These are phyloP conservation scores for Halteria grandinella DNA, from an alignment of 73 alveolate genomes.

Conservation along the genomic window DNA sequence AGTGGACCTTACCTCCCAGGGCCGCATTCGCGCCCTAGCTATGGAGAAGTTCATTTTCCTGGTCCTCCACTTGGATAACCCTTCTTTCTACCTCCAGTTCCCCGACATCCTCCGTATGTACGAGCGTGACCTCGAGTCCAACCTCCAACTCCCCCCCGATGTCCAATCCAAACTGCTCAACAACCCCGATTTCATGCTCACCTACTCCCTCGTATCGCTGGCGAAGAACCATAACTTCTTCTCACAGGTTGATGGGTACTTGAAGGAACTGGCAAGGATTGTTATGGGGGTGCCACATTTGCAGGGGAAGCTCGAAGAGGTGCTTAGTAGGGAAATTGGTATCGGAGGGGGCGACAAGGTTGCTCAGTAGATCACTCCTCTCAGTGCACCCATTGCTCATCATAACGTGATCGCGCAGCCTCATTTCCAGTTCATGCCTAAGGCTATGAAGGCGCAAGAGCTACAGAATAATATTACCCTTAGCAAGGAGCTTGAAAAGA, in stretches of 20 bases:
- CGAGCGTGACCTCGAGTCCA: neutral
- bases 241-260: neutral
- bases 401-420: constrained; percentile 25
- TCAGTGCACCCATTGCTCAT: too few relatives aligned
- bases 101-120: neutral
- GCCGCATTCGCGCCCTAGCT: neutral
- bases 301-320: too few relatives aligned
- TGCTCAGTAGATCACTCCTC: too few relatives aligned
- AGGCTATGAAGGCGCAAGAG: neutral
- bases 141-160: neutral
- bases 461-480: neutral
- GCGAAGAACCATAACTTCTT: constrained; percentile 51
- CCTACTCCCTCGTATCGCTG: neutral
- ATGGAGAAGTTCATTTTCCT: neutral
- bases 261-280: constrained; percentile 11
- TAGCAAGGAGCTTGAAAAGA: neutral
- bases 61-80: neutral
- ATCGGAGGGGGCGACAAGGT: too few relatives aligned
- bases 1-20: too few relatives aligned
- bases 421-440: constrained; percentile 1
- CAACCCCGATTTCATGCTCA: neutral
- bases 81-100: neutral
- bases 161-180: neutral
- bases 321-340: too few relatives aligned
- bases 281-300: too few relatives aligned